Evolutionary conservation across 768 basidiomycete species (phyloP), one percentile per base, ranked within the genome.

Genomic region (Russula griseocarnosa): DNA sequence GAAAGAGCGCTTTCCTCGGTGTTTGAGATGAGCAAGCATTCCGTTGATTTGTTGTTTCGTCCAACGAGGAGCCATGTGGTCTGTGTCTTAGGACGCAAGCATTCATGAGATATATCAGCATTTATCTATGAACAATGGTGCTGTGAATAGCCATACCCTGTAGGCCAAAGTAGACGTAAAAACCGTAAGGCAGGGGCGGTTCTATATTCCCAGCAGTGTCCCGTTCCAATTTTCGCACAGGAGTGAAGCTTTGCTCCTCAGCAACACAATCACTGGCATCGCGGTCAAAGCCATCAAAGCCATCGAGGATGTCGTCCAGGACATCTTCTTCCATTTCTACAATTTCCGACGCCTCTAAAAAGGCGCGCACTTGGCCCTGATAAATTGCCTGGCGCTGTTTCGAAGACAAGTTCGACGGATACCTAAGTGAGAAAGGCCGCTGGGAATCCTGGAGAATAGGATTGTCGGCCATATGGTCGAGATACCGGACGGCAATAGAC

Each of bases 1-100:
- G 10, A 36, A 70, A 55, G 30, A 44, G 22, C n/a, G 34, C 55
- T 67, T 62, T 57, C 90, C 90, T 56, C 80, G 77, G 73, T 92
- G 88, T 73, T 91, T 92, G 63, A 93, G 77, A 70, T 83, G 78
- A 63, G 76, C 74, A 71, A 83, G 78, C 83, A 92, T 88, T 61
- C 79, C 74, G 66, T 81, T 81, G 32, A 83, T 74, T 70, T 91
- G 86, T 69, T 83, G 81, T 58, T 79, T 79, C 9, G 83, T 79
- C 88, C 88, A 91, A 73, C 66, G 74, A 66, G 60, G 73, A 80
- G 78, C 47, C 36, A 55, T 57, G 62, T 32, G 46, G 52, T 60
- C 60, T 60, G 16, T 26, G 44, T 38, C 4, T 38, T 18, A n/a
- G 34, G 30, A 22, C 6, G 46, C 24, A 6, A 42, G 46, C 14